Conservation (phyloP, 208 protist species). For the Leishmania amazonensis region DNA sequence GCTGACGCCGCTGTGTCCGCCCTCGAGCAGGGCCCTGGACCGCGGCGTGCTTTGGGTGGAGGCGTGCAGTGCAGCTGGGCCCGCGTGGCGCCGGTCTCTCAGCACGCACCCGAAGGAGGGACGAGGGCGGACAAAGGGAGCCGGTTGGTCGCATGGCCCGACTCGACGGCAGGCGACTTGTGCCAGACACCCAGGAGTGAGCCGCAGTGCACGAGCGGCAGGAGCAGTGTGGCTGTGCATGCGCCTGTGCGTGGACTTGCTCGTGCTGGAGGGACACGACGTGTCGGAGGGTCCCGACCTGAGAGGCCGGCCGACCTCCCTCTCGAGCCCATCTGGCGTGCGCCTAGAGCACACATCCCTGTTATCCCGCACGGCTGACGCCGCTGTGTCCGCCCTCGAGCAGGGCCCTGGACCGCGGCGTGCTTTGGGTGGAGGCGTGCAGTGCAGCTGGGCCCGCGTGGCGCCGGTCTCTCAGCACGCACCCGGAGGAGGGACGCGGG, state of each 20-base stretch:
- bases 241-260: not conserved
- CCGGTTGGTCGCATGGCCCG: not conserved
- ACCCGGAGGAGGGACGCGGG: not conserved
- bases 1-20: not conserved
- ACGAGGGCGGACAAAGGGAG: not conserved
- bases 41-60: not conserved
- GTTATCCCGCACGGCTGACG: not conserved
- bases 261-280: not conserved
- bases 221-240: not conserved
- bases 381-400: not conserved
- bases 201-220: not conserved
- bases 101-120: not conserved
- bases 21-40: not conserved
- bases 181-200: not conserved
- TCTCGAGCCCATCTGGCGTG: not conserved
- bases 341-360: not conserved
- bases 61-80: not conserved
- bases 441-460: not conserved
- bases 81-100: not conserved
- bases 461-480: not conserved
- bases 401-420: not conserved
- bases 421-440: not conserved
- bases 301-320: not conserved
- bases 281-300: not conserved
- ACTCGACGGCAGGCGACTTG: not conserved